A percentile compares a stretch with the other conserved stretches of the same genome.
Conservation (phyloP, 1,284 basidiomycete genomes). For the Ceratorhiza oryzae-sativae region DNA sequence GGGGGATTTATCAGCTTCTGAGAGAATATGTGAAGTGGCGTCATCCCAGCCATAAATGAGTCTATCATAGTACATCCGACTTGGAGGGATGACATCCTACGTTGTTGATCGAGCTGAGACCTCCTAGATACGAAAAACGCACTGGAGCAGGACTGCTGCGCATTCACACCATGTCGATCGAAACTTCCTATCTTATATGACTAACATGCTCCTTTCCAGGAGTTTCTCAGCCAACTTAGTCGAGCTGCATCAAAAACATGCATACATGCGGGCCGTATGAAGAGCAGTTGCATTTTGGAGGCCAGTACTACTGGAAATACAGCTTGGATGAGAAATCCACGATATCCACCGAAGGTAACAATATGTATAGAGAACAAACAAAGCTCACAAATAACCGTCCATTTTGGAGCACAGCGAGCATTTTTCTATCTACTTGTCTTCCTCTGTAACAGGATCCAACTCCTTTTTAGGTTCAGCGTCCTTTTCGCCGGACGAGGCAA, state of each 20-base stretch:
- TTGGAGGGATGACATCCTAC: too few species aligned
- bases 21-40: too few species aligned
- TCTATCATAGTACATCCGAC: too few species aligned
- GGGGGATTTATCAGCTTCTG: too few species aligned
- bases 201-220: too few species aligned
- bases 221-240: neutral
- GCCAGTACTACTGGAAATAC: conserved; percentile 25
- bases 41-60: too few species aligned
- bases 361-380: conserved; percentile 36
- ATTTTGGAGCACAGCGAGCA: neutral
- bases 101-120: too few species aligned
- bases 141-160: too few species aligned
- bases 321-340: conserved; percentile 27
- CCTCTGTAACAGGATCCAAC: conserved; percentile 60
- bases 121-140: too few species aligned
- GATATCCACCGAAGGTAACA: conserved; percentile 19
- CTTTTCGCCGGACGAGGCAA: conserved; percentile 57
- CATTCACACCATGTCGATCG: too few species aligned
- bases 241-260: neutral
- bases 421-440: conserved; percentile 50
- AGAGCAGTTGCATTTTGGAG: neutral
- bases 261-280: neutral
- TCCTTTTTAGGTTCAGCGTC: conserved; percentile 58
- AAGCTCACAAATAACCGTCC: conserved; percentile 16
- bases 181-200: too few species aligned